Conservation (phyloP, 768 basidiomycete genomes). For the Tephrocybe sp. region DNA sequence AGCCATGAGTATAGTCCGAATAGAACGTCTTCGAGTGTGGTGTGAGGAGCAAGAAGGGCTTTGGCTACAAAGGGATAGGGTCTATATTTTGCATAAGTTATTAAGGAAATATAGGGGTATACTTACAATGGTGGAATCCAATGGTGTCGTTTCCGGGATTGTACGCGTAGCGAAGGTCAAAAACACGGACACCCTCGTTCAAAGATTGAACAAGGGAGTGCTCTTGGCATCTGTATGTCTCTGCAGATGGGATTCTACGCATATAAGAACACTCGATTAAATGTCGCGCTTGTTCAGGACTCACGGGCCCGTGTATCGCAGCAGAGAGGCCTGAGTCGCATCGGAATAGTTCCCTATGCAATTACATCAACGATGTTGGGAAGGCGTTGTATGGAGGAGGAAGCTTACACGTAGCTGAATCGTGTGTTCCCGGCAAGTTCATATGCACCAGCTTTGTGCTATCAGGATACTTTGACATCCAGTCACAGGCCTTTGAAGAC, state of each 20-base stretch:
- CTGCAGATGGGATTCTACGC: conserved; percentile 31
- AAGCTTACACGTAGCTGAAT: conserved; percentile 42
- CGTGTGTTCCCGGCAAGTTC: conserved; percentile 54
- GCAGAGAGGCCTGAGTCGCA: conserved; percentile 37
- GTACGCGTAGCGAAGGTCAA: conserved; percentile 46
- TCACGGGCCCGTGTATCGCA: conserved; percentile 44
- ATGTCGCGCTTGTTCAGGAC: conserved; percentile 9
- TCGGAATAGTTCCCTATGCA: conserved; percentile 44
- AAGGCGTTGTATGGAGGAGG: no score
- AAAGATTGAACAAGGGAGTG: conserved; percentile 43
- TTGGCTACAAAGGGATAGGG: conserved; percentile 23
- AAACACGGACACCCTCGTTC: conserved; percentile 48
- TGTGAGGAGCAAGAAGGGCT: conserved; percentile 43
- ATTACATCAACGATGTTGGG: not conserved
- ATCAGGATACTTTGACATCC: conserved; percentile 45
- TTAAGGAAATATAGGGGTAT: no score
- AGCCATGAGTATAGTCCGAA: conserved; percentile 53
- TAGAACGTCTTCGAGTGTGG: conserved; percentile 47
- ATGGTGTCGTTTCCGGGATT: conserved; percentile 51
- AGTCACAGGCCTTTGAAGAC: conserved; percentile 35
- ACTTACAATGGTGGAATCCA: conserved; percentile 45
- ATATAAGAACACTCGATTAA: not conserved
- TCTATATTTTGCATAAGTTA: no score
- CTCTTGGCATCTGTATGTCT: conserved; percentile 41
- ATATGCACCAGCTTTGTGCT: conserved; percentile 41